These are phyloP conservation scores for Asclepias syriaca DNA, from an alignment of 257 asterid species.

Conservation along the genomic window DNA sequence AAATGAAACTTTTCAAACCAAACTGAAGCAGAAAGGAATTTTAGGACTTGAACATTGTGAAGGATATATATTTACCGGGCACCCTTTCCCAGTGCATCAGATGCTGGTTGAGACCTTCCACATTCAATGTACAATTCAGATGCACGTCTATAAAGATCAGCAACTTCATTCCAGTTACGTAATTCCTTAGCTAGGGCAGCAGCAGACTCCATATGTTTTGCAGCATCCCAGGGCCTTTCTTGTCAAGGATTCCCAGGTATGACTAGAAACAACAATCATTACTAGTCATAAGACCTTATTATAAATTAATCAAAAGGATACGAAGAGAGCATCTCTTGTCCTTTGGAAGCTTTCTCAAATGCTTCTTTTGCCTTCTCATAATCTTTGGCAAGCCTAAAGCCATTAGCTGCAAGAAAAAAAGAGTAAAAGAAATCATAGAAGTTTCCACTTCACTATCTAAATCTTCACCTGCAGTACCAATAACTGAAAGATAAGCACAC, in stretches of 20 bases:
- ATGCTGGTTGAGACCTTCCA: constrained; percentile 94
- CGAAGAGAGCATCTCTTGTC: constrained; percentile 96
- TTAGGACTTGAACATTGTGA: constrained; percentile 1
- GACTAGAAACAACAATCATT: constrained; percentile 2
- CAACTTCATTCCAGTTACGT: constrained; percentile 79
- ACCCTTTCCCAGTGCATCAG: constrained; percentile 96
- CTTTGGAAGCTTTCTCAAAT: constrained; percentile 93
- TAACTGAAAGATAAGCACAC: constrained; percentile 7
- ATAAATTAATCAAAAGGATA: constrained; percentile 39
- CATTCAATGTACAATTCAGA: constrained; percentile 79
- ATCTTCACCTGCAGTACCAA: background rate
- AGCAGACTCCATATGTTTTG: constrained; percentile 94
- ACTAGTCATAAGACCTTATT: constrained; percentile 3
- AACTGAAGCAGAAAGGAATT: background rate
- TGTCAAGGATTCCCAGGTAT: constrained; percentile 33
- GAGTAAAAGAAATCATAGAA: background rate
- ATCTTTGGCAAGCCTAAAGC: constrained; percentile 58
- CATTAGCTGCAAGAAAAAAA: constrained; percentile 48
- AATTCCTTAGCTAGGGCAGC: constrained; percentile 79
- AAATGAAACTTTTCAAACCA: background rate
- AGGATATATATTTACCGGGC: constrained; percentile 64
- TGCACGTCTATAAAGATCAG: constrained; percentile 83
- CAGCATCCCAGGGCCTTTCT: constrained; percentile 98
- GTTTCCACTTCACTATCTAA: background rate
- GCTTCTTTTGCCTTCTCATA: constrained; percentile 83